Base-by-base conservation (phyloP, 2,329 filamentous ascomycete genomes). In the Lachnellula hyalina region DNA sequence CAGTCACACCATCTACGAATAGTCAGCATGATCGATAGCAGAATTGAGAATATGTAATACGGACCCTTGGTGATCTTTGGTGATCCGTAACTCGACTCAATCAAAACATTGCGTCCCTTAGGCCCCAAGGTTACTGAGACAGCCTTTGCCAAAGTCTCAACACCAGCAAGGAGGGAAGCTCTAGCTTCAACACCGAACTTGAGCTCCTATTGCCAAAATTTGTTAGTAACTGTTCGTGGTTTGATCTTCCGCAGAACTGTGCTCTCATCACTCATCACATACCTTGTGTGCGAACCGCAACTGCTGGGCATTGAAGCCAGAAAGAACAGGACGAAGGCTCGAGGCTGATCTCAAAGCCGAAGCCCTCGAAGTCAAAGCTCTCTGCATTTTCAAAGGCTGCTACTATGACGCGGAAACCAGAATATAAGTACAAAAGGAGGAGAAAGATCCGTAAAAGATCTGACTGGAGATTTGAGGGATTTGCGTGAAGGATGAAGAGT, bases 1-100 rank as follows among this genome's bases (percentile, higher is more conserved):
- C 89, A 66, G 88, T 92, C 47, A 94, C 89, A 85, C 89, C 89
- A 75, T 94, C 89, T 92, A 50, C 15, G 51, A 46, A 48, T 8
- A 41, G 28, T 65, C 28, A 63, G 55, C 21, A 25, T 19, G 19
- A 50, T 35, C 15, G 23, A n/a, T 49, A 23, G 1, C 9, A 38
- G 15, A 32, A 47, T 5, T 36, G 7, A n/a, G 48, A 19, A 35
- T 36, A 19, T 41, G 38, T 41, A 5, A 52, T 21, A 72, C 80
- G 61, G 79, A 96, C 93, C 93, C 82, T 99, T 99, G 69, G 94
- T 99, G 76, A 99, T 99, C 84, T 99, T 99, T 69, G 94, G 94
- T 47, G 94, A 96, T 74, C 94, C 94, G 71, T 96, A 99, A 80
- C 90, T 90, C 61, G 93, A 96, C 81, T 99, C 94, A 67, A 99